Percentiles rank a stretch among this genome's conserved stretches.
These are phyloP conservation scores for Hypoxylon subgilvum DNA, from an alignment of 495 filamentous ascomycete species.

Conservation along the genomic window DNA sequence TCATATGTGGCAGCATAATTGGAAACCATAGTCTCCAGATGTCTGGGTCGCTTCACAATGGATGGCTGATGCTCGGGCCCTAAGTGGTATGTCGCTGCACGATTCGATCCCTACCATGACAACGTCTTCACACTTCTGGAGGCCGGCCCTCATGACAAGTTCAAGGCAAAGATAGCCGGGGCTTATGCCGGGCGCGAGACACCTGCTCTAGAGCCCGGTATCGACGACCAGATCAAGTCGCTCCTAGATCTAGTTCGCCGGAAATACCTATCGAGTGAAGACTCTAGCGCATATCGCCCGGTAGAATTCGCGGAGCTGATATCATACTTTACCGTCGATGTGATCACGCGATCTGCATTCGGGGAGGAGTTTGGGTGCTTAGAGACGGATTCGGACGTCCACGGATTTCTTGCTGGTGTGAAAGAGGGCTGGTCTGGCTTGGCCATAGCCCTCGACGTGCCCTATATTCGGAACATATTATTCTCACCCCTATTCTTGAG, in stretches of 20 bases:
- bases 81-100: conserved; percentile 50
- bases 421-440: conserved; percentile 52
- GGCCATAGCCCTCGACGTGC: conserved; percentile 37
- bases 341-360: conserved; percentile 69
- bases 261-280: conserved; percentile 59
- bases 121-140: conserved; percentile 43
- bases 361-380: conserved; percentile 68
- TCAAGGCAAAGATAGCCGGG: conserved; percentile 38
- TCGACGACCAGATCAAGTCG: conserved; percentile 52
- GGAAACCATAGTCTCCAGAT: background rate
- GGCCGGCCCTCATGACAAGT: conserved; percentile 31
- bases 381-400: conserved; percentile 61
- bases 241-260: conserved; percentile 49
- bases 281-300: conserved; percentile 56
- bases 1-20: background rate
- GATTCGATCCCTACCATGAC: conserved; percentile 49
- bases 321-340: conserved; percentile 64
- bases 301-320: conserved; percentile 49
- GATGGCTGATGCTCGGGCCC: conserved; percentile 9
- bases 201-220: conserved; percentile 52
- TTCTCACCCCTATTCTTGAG: conserved; percentile 25
- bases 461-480: conserved; percentile 35
- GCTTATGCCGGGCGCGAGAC: conserved; percentile 35
- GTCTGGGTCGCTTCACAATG: background rate
- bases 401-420: conserved; percentile 60